Evolutionary conservation across 495 filamentous ascomycete species (phyloP).

Genomic region (Penicillium fimorum): DNA sequence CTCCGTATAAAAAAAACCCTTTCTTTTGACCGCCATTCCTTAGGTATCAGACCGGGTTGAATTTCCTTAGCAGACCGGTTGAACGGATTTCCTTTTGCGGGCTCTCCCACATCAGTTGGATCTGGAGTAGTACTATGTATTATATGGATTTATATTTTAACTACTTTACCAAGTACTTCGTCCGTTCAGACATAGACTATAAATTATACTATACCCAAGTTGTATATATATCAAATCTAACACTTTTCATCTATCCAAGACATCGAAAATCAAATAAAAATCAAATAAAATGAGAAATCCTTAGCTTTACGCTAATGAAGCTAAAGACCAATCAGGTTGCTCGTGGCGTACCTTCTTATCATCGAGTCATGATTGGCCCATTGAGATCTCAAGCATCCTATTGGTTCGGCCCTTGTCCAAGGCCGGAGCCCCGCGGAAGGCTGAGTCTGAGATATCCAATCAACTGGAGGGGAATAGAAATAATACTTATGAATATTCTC

Average conservation of each 20-base stretch:
- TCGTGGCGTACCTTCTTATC: slow-evolving; percentile 10
- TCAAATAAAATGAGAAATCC: neutral
- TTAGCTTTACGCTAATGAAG: neutral
- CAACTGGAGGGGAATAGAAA: neutral
- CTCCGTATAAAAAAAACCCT: too few relatives aligned
- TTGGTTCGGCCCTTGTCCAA: neutral
- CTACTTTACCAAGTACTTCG: too few relatives aligned
- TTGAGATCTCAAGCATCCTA: neutral
- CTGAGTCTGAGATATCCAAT: neutral
- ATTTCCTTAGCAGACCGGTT: too few relatives aligned
- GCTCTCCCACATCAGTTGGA: too few relatives aligned
- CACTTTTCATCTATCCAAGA: neutral
- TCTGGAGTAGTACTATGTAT: too few relatives aligned
- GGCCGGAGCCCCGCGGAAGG: neutral
- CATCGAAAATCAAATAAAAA: neutral
- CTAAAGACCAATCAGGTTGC: slow-evolving; percentile 1
- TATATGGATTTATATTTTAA: too few relatives aligned
- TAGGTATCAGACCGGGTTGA: too few relatives aligned
- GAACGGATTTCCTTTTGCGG: too few relatives aligned
- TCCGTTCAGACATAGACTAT: too few relatives aligned
- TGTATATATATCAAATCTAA: too few relatives aligned
- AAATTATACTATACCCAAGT: too few relatives aligned
- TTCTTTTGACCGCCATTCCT: slow-evolving; percentile 2
- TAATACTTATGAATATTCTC: neutral
- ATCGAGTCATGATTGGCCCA: neutral